A percentile compares a stretch with the other conserved stretches of the same genome.
These are phyloP conservation scores for Geotrichum carabidarum DNA, from an alignment of 1,139 yeast genomes.

Conservation along the genomic window DNA sequence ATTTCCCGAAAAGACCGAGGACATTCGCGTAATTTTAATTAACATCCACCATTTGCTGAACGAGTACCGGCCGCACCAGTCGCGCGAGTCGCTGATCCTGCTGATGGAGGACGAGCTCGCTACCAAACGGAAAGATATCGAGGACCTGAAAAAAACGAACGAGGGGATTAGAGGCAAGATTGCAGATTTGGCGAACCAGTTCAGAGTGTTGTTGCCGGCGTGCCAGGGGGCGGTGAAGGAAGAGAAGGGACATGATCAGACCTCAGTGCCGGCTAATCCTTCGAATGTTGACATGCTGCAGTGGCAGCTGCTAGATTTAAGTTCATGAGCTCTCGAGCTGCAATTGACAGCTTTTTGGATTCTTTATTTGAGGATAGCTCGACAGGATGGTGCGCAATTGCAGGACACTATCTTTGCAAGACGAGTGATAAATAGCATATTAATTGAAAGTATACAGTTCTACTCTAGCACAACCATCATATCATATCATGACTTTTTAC, in stretches of 20 bases:
- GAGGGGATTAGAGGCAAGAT: constrained; percentile 27
- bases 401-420: too few relatives aligned
- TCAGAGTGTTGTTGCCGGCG: constrained; percentile 13
- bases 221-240: constrained; percentile 3
- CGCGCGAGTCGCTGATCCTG: constrained; percentile 72
- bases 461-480: too few relatives aligned
- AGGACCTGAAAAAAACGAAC: constrained; percentile 27
- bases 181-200: constrained; percentile 26
- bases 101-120: constrained; percentile 50
- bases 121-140: constrained; percentile 27
- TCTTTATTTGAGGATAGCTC: too few relatives aligned
- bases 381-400: too few relatives aligned
- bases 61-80: constrained; percentile 85
- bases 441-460: too few relatives aligned
- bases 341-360: too few relatives aligned
- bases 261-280: neutral
- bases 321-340: neutral
- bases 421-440: too few relatives aligned
- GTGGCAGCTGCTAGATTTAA: constrained; percentile 1
- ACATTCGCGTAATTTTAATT: constrained; percentile 66
- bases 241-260: neutral
- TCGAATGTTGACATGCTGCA: constrained; percentile 1
- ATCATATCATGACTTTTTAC: too few relatives aligned
- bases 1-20: constrained; percentile 62
- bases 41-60: constrained; percentile 80